Evolutionary conservation across 805 yeast species (phyloP).

Genomic region (Monosporozyma aerobia): DNA sequence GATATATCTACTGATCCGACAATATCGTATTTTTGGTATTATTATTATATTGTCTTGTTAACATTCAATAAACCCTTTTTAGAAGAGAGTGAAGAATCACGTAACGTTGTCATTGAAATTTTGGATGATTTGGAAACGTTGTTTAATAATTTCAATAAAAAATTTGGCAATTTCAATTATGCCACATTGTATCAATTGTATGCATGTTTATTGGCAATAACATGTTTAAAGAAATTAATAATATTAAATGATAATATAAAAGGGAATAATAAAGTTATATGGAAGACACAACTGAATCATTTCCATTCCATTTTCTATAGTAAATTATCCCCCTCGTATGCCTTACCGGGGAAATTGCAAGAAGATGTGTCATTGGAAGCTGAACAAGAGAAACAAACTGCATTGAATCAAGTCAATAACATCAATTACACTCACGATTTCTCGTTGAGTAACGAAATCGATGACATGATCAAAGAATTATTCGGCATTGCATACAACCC

Average conservation of each 20-base stretch:
- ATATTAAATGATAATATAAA: not conserved
- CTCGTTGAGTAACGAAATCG: slow-evolving; percentile 30
- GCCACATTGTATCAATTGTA: slow-evolving; percentile 28
- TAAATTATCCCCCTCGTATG: slow-evolving; percentile 20
- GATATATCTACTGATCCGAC: slow-evolving; percentile 45
- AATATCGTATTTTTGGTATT: slow-evolving; percentile 42
- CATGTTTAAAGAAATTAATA: slow-evolving; percentile 18
- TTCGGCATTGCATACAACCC: slow-evolving; percentile 22
- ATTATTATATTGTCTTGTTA: slow-evolving; percentile 48
- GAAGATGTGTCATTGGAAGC: slow-evolving; percentile 18
- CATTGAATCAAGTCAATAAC: slow-evolving; percentile 21
- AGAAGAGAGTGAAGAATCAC: slow-evolving; percentile 30
- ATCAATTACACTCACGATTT: slow-evolving; percentile 27
- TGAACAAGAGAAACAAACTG: slow-evolving; percentile 18
- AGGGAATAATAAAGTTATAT: not conserved
- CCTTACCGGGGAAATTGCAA: slow-evolving; percentile 17
- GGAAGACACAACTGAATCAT: slow-evolving; percentile 14
- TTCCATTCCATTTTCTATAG: slow-evolving; percentile 20
- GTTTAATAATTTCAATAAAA: slow-evolving; percentile 20
- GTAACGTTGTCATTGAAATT: slow-evolving; percentile 22
- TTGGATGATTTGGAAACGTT: slow-evolving; percentile 24
- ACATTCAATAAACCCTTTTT: slow-evolving; percentile 55
- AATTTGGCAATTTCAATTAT: slow-evolving; percentile 19
- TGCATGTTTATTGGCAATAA: slow-evolving; percentile 27
- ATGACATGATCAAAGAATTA: slow-evolving; percentile 28